Evolutionary conservation across 495 filamentous ascomycete genomes (phyloP).

Genomic region (Tuber microsphaerosporum): DNA sequence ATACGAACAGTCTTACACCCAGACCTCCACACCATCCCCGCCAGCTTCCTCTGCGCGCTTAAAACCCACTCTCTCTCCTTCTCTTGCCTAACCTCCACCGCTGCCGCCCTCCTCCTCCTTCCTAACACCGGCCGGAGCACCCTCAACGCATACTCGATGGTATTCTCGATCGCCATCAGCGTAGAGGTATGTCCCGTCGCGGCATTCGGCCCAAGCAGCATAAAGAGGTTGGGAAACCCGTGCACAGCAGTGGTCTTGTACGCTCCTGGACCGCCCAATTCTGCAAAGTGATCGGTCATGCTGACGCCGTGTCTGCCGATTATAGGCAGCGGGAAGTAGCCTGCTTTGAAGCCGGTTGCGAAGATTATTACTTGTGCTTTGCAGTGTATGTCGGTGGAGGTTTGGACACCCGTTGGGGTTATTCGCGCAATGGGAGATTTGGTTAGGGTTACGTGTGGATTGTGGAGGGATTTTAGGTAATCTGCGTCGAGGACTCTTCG

Average conservation of each 20-base stretch:
- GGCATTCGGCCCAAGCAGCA: slow-evolving; percentile 60
- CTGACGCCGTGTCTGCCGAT: slow-evolving; percentile 48
- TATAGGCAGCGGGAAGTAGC: slow-evolving; percentile 46
- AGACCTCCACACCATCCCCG: slow-evolving; percentile 46
- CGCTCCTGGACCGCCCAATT: slow-evolving; percentile 53
- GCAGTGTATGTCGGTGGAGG: slow-evolving; percentile 42
- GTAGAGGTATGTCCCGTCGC: slow-evolving; percentile 58
- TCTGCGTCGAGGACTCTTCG: slow-evolving; percentile 52
- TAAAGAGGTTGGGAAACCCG: slow-evolving; percentile 63
- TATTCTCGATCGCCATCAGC: slow-evolving; percentile 55
- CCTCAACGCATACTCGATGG: slow-evolving; percentile 49
- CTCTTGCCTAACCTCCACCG: slow-evolving; percentile 42
- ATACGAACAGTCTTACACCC: slow-evolving; percentile 43
- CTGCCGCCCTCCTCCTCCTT: slow-evolving; percentile 28
- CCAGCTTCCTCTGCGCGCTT: slow-evolving; percentile 44
- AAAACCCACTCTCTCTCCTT: slow-evolving; percentile 47
- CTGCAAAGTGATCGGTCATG: slow-evolving; percentile 52
- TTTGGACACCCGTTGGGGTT: slow-evolving; percentile 37
- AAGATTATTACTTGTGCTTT: slow-evolving; percentile 56
- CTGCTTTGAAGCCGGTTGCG: slow-evolving; percentile 54
- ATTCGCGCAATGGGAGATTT: slow-evolving; percentile 42
- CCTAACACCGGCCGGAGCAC: slow-evolving; percentile 49
- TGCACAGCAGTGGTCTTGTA: slow-evolving; percentile 61
- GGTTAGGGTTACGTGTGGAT: slow-evolving; percentile 53
- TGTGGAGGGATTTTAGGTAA: slow-evolving; percentile 53